Conservation (phyloP, 768 basidiomycete species). For the Boletellus ananiceps region DNA sequence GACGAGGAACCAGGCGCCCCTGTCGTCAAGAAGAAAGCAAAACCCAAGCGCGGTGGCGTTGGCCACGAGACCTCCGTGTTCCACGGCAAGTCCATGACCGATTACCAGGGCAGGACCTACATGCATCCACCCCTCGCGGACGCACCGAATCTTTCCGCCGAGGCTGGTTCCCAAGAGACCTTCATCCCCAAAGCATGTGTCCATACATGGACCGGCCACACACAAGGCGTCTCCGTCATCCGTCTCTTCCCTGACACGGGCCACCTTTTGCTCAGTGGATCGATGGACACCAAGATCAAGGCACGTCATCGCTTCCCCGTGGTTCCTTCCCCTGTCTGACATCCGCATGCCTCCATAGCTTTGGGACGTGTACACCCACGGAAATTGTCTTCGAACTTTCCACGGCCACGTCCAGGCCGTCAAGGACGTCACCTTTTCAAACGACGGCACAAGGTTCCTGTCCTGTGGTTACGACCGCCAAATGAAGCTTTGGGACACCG, state of each 20-base stretch:
- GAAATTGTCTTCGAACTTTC: conserved; percentile 95
- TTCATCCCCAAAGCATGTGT: conserved; percentile 95
- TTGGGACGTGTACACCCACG: conserved; percentile 97
- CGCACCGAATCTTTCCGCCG: conserved; percentile 76
- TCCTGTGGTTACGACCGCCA: conserved; percentile 94
- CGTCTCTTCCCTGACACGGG: conserved; percentile 90
- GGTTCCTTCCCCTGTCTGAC: conserved; percentile 2
- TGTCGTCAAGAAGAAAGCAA: conserved; percentile 62
- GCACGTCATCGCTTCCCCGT: conserved; percentile 35
- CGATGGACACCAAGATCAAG: conserved; percentile 99
- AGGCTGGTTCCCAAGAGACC: conserved; percentile 80
- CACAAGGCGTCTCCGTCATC: conserved; percentile 91
- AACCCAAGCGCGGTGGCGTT: conserved; percentile 69
- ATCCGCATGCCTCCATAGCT: conserved; percentile 48
- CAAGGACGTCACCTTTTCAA: conserved; percentile 94
- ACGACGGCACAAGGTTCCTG: conserved; percentile 84
- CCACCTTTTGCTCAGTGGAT: conserved; percentile 88
- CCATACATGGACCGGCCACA: conserved; percentile 98
- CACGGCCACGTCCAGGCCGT: conserved; percentile 96
- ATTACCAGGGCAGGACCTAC: conserved; percentile 98
- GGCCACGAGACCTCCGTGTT: conserved; percentile 93
- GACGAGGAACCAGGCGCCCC: conserved; percentile 54
- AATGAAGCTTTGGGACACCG: conserved; percentile 99
- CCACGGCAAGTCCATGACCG: conserved; percentile 94
- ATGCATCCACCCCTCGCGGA: conserved; percentile 90